Base-by-base conservation (phyloP, 1,284 basidiomycete species). In the Heterobasidion irregulare region DNA sequence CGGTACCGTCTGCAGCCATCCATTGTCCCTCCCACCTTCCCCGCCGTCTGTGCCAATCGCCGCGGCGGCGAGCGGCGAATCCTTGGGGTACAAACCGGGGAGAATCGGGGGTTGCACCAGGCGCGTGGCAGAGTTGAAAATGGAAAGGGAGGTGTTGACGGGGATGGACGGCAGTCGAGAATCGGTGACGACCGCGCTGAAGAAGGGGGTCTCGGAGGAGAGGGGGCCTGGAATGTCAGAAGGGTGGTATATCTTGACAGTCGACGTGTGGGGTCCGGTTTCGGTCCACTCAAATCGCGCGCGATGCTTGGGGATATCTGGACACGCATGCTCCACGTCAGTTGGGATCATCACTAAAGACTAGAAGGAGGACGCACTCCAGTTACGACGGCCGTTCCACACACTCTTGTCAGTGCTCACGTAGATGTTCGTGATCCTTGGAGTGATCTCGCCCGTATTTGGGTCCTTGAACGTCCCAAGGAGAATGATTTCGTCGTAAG, bases 401-500 rank as follows among this genome's bases (percentile, higher is more conserved):
- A 56, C 38, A 15, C 53, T 55, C 48, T 52, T 16, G 2, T 19
- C 18, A 3, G 51, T 10, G 44, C 56, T 58, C 15, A 61, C 60
- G 33, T 56, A 61, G n/a, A 58, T 58, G 19, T 46, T 56, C n/a
- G 59, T 56, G 38, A 60, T 56, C 3, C 59, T 53, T 4, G 7
- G 12, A 8, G 44, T 16, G 15, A n/a, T 15, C 1, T 49, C 16
- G 36, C 47, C 51, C 36, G 52, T 41, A 36, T 48, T 6, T 2
- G 59, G 59, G 36, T 53, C 53, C 9, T 16, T 7, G 36, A 53
- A 59, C 5, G 36, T 50, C 6, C 51, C 47, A 2, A 44, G 2
- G 33, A 53, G n/a, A 18, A 58, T 55, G 7, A 61, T 54, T 33
- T 61, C 59, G 46, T 60, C 59, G 48, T 61, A 60, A 4, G 58